These are phyloP conservation scores for Trametes cubensis DNA, from an alignment of 768 basidiomycete species.

Conservation along the genomic window DNA sequence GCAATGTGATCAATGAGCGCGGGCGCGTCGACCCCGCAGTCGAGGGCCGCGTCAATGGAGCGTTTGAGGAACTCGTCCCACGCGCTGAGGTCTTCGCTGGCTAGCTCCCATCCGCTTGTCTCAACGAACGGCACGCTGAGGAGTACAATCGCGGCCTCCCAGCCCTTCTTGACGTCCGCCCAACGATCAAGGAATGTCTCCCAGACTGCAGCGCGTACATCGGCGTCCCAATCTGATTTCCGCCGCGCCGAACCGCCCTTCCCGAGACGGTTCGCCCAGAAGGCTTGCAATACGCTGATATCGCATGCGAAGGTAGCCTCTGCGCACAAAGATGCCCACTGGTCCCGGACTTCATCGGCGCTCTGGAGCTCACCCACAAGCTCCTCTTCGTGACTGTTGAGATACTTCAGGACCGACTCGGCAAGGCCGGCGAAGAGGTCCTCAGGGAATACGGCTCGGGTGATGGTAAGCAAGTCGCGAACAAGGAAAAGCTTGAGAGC, in stretches of 20 bases:
- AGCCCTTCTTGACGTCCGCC: constrained; percentile 48
- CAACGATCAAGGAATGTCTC: constrained; percentile 57
- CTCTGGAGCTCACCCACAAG: constrained; percentile 48
- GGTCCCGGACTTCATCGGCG: constrained; percentile 47
- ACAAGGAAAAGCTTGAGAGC: constrained; percentile 61
- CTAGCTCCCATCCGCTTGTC: constrained; percentile 50
- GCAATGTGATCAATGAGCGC: constrained; percentile 62
- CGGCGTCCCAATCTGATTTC: constrained; percentile 42
- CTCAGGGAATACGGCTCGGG: constrained; percentile 47
- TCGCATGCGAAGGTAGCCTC: constrained; percentile 56
- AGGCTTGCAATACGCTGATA: constrained; percentile 47
- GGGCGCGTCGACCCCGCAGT: constrained; percentile 57
- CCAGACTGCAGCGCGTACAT: constrained; percentile 60
- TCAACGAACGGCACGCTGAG: constrained; percentile 62
- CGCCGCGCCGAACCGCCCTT: background rate
- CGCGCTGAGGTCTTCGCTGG: constrained; percentile 51
- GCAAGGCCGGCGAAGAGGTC: constrained; percentile 47
- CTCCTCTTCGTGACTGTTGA: constrained; percentile 51
- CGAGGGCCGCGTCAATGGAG: constrained; percentile 57
- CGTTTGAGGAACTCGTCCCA: constrained; percentile 65
- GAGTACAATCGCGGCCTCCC: constrained; percentile 57
- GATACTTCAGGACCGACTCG: constrained; percentile 48
- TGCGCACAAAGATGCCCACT: constrained; percentile 65
- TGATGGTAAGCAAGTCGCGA: constrained; percentile 58
- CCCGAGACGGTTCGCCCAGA: constrained; percentile 37